phyloP scores from a whole-genome alignment of 345 rosid genomes.

The Sisymbrium irio region DNA sequence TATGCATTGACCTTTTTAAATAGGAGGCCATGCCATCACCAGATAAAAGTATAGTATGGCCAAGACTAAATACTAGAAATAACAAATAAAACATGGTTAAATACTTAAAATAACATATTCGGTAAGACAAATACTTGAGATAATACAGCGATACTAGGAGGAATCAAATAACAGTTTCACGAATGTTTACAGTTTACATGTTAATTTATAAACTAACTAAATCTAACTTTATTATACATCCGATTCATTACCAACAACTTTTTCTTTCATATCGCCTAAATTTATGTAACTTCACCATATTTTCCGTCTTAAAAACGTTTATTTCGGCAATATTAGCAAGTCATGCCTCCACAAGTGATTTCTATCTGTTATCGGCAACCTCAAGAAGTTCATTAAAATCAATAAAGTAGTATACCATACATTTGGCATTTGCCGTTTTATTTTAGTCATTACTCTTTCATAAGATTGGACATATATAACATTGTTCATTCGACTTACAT shows the following conservation, averaged over 20 bases:
- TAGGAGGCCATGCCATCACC: slow-evolving; percentile 15
- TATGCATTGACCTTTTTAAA: neutral
- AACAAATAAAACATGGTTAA: neutral
- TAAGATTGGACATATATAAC: neutral
- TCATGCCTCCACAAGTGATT: too few species aligned
- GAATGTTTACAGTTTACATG: too few species aligned
- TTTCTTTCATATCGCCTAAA: neutral
- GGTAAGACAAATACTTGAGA: neutral
- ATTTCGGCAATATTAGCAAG: too few species aligned
- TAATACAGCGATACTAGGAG: neutral
- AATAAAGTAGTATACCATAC: too few species aligned
- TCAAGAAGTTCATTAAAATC: too few species aligned
- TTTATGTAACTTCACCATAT: too few species aligned
- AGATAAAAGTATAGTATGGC: neutral
- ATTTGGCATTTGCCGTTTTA: neutral
- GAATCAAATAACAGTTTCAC: too few species aligned
- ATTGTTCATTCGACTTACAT: neutral
- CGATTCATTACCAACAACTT: neutral
- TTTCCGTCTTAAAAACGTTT: too few species aligned
- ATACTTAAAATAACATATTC: neutral
- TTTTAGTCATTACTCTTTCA: neutral
- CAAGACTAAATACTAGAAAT: neutral
- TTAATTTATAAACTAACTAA: neutral
- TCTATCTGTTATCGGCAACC: too few species aligned
- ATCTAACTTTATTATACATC: neutral